Percentiles rank a stretch among this genome's conserved stretches.
Evolutionary conservation across 2,329 filamentous ascomycete species (phyloP).

Genomic region (Exophiala oligosperma): DNA sequence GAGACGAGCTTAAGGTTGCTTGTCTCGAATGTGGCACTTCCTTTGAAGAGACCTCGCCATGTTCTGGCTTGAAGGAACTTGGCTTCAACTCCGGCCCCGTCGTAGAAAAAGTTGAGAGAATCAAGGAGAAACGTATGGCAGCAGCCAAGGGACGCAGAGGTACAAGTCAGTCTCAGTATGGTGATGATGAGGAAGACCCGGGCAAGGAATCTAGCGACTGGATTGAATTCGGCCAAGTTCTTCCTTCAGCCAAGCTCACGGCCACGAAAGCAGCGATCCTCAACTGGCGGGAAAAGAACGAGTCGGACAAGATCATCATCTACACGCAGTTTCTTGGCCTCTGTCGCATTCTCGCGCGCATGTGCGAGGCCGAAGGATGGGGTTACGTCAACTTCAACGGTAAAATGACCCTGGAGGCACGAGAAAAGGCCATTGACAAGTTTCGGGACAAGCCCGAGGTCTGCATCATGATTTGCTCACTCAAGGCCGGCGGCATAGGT

Average conservation of each 20-base stretch:
- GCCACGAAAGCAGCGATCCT: conserved; percentile 38
- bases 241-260: conserved; percentile 36
- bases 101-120: conserved; percentile 4
- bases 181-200: conserved; percentile 1
- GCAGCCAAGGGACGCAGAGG: background rate
- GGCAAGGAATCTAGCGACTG: conserved; percentile 18
- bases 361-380: conserved; percentile 56
- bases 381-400: conserved; percentile 49
- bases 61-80: conserved; percentile 17
- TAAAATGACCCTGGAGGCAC: conserved; percentile 44
- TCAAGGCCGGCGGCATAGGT: conserved; percentile 58
- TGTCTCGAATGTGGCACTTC: conserved; percentile 24
- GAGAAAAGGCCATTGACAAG: conserved; percentile 46
- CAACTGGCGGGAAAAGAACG: conserved; percentile 43
- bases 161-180: background rate
- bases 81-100: conserved; percentile 14
- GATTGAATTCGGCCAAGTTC: conserved; percentile 28
- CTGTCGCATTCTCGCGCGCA: conserved; percentile 49
- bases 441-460: conserved; percentile 46
- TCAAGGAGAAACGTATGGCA: background rate
- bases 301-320: conserved; percentile 57
- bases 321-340: conserved; percentile 61
- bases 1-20: conserved; percentile 13
- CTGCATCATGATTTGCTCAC: conserved; percentile 55
- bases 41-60: conserved; percentile 21